Base-by-base conservation (phyloP, 176 grass and related monocot genomes). In the Saccharum spontaneum region DNA sequence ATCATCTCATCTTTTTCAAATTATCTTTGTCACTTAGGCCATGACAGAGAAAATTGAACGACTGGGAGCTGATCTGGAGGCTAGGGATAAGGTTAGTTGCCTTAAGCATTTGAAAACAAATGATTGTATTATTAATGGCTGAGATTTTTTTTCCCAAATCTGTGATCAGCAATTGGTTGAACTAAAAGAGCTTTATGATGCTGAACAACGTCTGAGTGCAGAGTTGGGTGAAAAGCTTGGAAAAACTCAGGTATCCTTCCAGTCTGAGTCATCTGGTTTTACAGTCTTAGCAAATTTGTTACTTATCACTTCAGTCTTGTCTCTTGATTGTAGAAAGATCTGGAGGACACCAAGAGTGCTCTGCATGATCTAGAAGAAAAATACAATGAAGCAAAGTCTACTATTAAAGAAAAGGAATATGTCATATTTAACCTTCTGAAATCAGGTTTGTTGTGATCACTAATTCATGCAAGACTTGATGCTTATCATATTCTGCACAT, bases 391-490 rank as follows among this genome's bases (percentile, higher is more conserved):
- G 94, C 94, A 83, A 92, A 92, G 69, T 85, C 83, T 85, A 99
- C 87, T 30, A 99, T 99, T 89, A 99, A 97, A 90, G 97, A 97
- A 85, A 99, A 99, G 67, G 97, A 99, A 83, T 94, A 92, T 91
- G 86, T 88, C 37, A 99, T 99, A 83, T 92, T 74, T 76, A 99
- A 97, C 86, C 92, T 99, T 84, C 90, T 97, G 55, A 96, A 89
- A 81, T 99, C 97, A 90, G 97, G 97, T 99, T 79, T 69, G 66
- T 83, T 39, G 17, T 71, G 70, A 41, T 67, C 34, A 57, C 15
- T 36, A 18, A 79, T 82, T 83, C 7, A 13, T 80, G 13, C 61
- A 79, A 79, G 70, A 36, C 10, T 85, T 72, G 14, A 79, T 69
- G n/a, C 36, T 81, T 69, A 86, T 2, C 62, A 62, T 92, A 69